Evolutionary conservation across 805 yeast genomes (phyloP).

Genomic region (Candida dajiaensis): DNA sequence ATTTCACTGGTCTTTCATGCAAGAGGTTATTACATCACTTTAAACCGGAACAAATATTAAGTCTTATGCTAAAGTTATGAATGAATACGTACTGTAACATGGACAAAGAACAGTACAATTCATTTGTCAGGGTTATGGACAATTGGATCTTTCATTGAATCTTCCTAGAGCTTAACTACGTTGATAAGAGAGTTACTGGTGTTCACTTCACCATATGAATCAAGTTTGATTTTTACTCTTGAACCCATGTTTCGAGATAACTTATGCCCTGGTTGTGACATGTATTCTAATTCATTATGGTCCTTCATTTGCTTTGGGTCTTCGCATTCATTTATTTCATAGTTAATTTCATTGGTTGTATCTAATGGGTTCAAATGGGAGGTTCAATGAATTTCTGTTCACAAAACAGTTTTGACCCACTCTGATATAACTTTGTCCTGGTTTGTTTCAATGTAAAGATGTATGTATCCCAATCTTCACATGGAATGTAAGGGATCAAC

Average conservation of each 20-base stretch:
- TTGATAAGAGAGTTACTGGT: constrained; percentile 25
- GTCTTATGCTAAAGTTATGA: no score
- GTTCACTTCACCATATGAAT: constrained; percentile 42
- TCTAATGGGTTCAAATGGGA: constrained; percentile 15
- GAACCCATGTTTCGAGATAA: constrained; percentile 31
- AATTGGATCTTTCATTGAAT: constrained; percentile 33
- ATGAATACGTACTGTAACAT: no score
- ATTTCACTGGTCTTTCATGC: no score
- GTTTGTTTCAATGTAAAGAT: constrained; percentile 31
- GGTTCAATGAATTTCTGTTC: constrained; percentile 46
- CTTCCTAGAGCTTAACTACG: constrained; percentile 4
- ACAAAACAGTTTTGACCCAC: constrained; percentile 36
- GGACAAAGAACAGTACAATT: constrained; percentile 29
- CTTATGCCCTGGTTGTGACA: constrained; percentile 26
- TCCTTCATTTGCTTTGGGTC: constrained; percentile 29
- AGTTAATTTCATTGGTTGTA: constrained; percentile 18
- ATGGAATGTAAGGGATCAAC: constrained; percentile 30
- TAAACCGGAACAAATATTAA: no score
- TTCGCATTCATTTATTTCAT: constrained; percentile 28
- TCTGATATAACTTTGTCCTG: constrained; percentile 23
- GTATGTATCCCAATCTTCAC: constrained; percentile 34
- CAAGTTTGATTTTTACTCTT: constrained; percentile 28
- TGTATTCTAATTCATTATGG: constrained; percentile 30
- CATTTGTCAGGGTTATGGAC: constrained; percentile 41
- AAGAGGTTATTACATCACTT: no score